Percentiles rank a stretch among this genome's conserved stretches.
These are phyloP conservation scores for Colletotrichum sp. DNA, from an alignment of 2,329 filamentous ascomycete genomes.

Conservation along the genomic window DNA sequence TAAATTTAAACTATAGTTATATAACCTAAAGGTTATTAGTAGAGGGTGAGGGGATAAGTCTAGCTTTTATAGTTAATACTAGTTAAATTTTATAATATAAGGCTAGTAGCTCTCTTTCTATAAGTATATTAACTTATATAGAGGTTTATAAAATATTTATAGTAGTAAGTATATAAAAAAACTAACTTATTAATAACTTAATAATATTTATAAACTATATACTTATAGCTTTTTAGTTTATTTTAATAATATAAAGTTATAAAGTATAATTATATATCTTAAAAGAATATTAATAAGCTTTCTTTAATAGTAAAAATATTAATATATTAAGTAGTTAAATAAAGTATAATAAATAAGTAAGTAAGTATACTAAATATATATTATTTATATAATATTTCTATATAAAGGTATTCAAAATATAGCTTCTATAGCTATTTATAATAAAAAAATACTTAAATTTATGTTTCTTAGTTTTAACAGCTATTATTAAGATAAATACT, in stretches of 20 bases:
- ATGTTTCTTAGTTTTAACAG: rapidly evolving
- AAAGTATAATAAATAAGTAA: no score
- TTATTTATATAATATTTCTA: not conserved
- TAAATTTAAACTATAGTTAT: no score
- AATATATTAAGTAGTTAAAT: no score
- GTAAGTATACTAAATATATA: not conserved
- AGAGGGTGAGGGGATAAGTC: no score
- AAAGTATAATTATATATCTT: not conserved
- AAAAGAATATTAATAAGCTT: rapidly evolving
- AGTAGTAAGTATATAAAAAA: not conserved
- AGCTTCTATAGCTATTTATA: not conserved
- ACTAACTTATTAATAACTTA: not conserved
- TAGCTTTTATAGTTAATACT: no score
- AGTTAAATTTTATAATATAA: no score
- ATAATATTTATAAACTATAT: not conserved
- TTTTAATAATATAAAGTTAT: not conserved
- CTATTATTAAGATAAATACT: not conserved
- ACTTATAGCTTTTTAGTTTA: not conserved
- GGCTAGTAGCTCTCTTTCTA: no score
- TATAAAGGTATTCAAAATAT: not conserved
- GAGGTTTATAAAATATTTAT: no score
- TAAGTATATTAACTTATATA: no score
- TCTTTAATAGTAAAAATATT: no score
- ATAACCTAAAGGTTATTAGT: no score
- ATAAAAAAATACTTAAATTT: not conserved